Base-by-base conservation (phyloP, 768 basidiomycete genomes). In the Cyclocybe aegerita region DNA sequence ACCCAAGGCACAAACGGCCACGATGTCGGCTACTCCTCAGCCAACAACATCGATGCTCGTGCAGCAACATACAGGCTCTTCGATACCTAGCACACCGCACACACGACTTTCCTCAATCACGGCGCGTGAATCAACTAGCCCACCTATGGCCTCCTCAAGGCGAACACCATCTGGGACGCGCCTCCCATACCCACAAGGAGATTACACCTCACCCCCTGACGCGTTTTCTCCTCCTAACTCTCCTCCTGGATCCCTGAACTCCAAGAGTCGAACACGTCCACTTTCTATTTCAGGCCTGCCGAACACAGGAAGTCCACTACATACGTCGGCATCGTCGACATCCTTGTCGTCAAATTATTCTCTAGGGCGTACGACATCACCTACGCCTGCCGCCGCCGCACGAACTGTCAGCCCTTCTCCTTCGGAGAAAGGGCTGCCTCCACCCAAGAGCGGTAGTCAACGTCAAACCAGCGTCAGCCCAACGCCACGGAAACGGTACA, bases 401-500 rank as follows among this genome's bases (percentile, higher is more conserved):
- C 53, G 58, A n/a, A 49, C 55, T 30, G 46, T 53, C 10, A 66
- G 65, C 34, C 63, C 65, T 1, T 52, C 57, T 15, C 54, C 59
- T 12, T 48, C 57, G 3, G 38, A 23, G n/a, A 51, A 45, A 15
- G 62, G 62, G 12, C 70, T 81, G 3, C 80, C 80, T 0, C 63
- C 75, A 1, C 81, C 77, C 1, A 77, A 68, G 32, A 53, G 54
- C 7, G 55, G 64, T 14, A 58, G 63, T 4, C 65, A 71, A 39
- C 71, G 83, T 14, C 77, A 75, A 11, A 70, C 75, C 4, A 86
- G 83, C 59, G 76, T 84, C 47, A 83, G 83, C 49, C 82, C 85
- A 1, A 90, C 88, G 3, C 89, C 91, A 1, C 71, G 90, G 52
- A 93, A 93, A 60, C 77, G 91, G 35, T 93, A 93, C 62, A 93